phyloP scores from a whole-genome alignment of 2,329 filamentous ascomycete species.

The Colletotrichum noveboracense region DNA sequence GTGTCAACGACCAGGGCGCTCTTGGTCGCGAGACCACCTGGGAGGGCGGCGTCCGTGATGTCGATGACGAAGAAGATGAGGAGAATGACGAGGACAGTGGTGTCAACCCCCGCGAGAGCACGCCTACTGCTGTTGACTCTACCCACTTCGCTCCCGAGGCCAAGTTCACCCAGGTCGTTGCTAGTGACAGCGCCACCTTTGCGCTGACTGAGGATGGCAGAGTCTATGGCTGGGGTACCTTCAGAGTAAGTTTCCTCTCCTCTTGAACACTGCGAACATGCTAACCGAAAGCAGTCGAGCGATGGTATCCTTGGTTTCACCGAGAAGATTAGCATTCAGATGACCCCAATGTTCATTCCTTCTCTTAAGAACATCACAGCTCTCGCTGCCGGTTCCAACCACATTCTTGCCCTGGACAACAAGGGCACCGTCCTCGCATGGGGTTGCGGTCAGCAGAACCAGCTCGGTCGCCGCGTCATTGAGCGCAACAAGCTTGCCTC shows the following conservation, averaged over 20 bases:
- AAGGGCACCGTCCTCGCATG: slow-evolving; percentile 72
- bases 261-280: not conserved
- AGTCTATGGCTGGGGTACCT: slow-evolving; percentile 86
- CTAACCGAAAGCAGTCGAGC: slow-evolving; percentile 41
- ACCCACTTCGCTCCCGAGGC: slow-evolving; percentile 66
- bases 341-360: slow-evolving; percentile 52
- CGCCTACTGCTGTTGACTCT: slow-evolving; percentile 65
- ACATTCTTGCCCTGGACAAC: slow-evolving; percentile 70
- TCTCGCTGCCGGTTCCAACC: slow-evolving; percentile 72
- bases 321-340: slow-evolving; percentile 53
- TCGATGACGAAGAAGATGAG: slow-evolving; percentile 43
- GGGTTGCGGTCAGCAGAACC: slow-evolving; percentile 74
- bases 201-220: slow-evolving; percentile 76
- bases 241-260: slow-evolving; percentile 48
- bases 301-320: slow-evolving; percentile 71
- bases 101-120: slow-evolving; percentile 75
- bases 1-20: slow-evolving; percentile 85
- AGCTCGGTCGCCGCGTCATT: slow-evolving; percentile 63
- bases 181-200: slow-evolving; percentile 78
- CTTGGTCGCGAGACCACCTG: slow-evolving; percentile 75
- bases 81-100: slow-evolving; percentile 60
- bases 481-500: slow-evolving; percentile 67
- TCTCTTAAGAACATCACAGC: slow-evolving; percentile 70
- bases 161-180: slow-evolving; percentile 68
- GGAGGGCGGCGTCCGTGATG: slow-evolving; percentile 67